phyloP scores from a whole-genome alignment of 805 yeast species.

The Wickerhamiella sorbophila region DNA sequence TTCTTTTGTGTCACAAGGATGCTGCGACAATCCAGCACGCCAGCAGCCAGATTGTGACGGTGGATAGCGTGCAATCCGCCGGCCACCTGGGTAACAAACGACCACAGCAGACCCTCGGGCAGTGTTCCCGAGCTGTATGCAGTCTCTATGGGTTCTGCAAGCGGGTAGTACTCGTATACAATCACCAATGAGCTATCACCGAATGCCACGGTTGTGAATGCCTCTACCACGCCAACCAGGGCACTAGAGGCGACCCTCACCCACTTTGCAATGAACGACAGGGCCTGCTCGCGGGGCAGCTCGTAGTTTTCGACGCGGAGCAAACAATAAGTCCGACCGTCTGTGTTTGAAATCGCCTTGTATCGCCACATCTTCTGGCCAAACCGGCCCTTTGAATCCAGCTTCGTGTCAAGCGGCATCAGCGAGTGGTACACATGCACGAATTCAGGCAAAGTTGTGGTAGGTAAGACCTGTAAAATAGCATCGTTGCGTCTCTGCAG shows the following conservation, averaged over 20 bases:
- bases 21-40: conserved; percentile 47
- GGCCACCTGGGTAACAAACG: conserved; percentile 57
- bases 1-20: conserved; percentile 59
- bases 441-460: conserved; percentile 51
- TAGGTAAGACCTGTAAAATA: conserved; percentile 50
- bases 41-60: conserved; percentile 44
- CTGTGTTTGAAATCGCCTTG: conserved; percentile 64
- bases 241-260: conserved; percentile 37
- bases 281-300: conserved; percentile 36
- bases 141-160: conserved; percentile 55
- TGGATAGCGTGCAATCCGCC: conserved; percentile 59
- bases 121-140: conserved; percentile 37
- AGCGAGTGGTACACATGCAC: conserved; percentile 76
- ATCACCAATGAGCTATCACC: conserved; percentile 64
- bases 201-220: conserved; percentile 76
- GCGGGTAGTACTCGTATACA: conserved; percentile 76
- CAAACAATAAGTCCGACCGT: conserved; percentile 66
- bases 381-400: conserved; percentile 25
- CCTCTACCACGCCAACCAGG: conserved; percentile 56
- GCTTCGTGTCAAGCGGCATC: conserved; percentile 53
- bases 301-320: conserved; percentile 54
- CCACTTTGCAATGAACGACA: conserved; percentile 57
- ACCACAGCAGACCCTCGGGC: conserved; percentile 60
- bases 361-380: conserved; percentile 49
- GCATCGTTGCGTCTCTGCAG: conserved; percentile 69